Base-by-base conservation (phyloP, 345 rosid species). In the Sapria himalayana region DNA sequence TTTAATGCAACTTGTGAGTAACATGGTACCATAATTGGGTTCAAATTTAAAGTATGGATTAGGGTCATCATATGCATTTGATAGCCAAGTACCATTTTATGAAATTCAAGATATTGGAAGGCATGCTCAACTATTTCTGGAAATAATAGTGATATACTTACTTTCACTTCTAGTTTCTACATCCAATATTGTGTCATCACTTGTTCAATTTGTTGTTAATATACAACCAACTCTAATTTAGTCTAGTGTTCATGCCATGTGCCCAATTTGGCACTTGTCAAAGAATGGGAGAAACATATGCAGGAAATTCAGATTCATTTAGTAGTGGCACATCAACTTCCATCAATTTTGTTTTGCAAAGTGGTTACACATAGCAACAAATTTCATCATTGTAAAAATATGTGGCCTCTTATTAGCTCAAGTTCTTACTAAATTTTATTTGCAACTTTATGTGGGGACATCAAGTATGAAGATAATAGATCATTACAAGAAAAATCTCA, bases 91-190 rank as follows among this genome's bases (percentile, higher is more conserved):
- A 52, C 81, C 91, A 36, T 89, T 89, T 60, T 89, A 89, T 61
- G 94, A 79, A 70, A 71, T 76, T 68, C 98, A 89, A 55, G 98
- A 89, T 63, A 91, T 95, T 9, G 93, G 98, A 56, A 89, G 94
- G 6, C 71, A 82, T 56, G 69, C 93, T 17, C 98, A 89, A 50
- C 69, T 89, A 50, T 81, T 82, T 65, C 86, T 89, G 22, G 98
- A 89, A 64, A 82, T 93, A 5, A 78, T 92, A 9, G 93, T 89
- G 18, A 79, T 89, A 45, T 94, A 89, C 62, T 62, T 82, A 41
- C 93, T 89, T 40, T 89, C 93, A 2, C 95, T 82, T 71, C 98
- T 95, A 4, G 73, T 82, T 38, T 47, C 92, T 15, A 75, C 93
- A 50, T 56, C 84, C 35, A 91, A 82, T 63, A 77, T 82, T 25